Evolutionary conservation across 2,329 filamentous ascomycete species (phyloP), one percentile per base, ranked within the genome.

Genomic region (Colletotrichum higginsianum): DNA sequence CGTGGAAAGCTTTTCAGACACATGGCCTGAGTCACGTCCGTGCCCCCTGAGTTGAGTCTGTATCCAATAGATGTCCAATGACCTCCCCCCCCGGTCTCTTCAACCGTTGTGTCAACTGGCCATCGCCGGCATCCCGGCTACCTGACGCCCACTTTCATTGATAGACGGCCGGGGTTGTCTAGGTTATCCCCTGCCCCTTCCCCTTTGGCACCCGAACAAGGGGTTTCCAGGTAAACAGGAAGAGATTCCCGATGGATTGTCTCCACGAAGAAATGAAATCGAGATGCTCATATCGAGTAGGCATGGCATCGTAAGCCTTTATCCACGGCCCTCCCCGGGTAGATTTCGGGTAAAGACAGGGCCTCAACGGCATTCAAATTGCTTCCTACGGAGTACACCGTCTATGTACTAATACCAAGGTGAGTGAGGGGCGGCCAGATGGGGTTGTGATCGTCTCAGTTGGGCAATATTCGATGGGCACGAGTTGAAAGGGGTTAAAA

Each of bases 11-110:
- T 21, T 52, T 18, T 52, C 23, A 52, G 18, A 52, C 49, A 21
- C 49, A 52, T 52, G 49, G 49, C 49, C 49, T 9, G 23, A 52
- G 49, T 52, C 49, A 52, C 23, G 49, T 52, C 49, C 49, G 49
- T 52, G 49, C 49, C 30, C 2, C 23, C 4, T 26, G 13, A 52
- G 49, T 23, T 7, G 26, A 26, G 21, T 52, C 26, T 26, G 13
- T 52, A 30, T 30, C 30, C 30, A 30, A 30, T 30, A 8, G 7
- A 30, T 30, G 7, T 30, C 30, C 30, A 30, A 30, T 30, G 30
- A 7, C 30, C 30, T 4, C 30, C 30, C 30, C 30, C 30, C 30
- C 30, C 30, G 6, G 30, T 30, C 6, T 8, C 30, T 30, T 30
- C 30, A 3, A 30, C 30, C 30, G 30, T 30, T 30, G 30, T 30